phyloP scores from a whole-genome alignment of 2,329 filamentous ascomycete species.

The Madurella fahalii region DNA sequence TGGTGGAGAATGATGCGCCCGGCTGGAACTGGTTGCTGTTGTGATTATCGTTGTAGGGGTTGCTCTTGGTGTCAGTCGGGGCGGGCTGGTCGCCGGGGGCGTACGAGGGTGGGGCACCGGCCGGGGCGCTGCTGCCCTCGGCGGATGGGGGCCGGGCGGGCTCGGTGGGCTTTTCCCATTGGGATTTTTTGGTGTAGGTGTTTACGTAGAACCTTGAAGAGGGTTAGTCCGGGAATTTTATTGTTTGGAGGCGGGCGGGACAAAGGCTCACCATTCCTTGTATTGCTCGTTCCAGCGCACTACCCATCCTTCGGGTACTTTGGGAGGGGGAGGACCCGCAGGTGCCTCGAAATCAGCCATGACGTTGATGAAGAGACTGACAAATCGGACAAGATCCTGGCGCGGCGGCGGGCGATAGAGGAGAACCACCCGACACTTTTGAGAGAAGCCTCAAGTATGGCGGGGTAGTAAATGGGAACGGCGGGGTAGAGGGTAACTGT shows the following conservation, averaged over 20 bases:
- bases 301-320: conserved; percentile 75
- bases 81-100: conserved; percentile 45
- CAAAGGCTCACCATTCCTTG: conserved; percentile 59
- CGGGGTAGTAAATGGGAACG: conserved; percentile 5
- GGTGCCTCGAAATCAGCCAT: conserved; percentile 56
- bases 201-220: conserved; percentile 82
- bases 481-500: conserved; percentile 3
- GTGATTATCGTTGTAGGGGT: conserved; percentile 26
- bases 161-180: conserved; percentile 80
- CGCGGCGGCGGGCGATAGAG: not conserved
- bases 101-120: conserved; percentile 67
- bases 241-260: not conserved
- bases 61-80: conserved; percentile 55
- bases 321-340: conserved; percentile 52
- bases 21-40: conserved; percentile 24
- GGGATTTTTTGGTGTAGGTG: conserved; percentile 78
- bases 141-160: conserved; percentile 51
- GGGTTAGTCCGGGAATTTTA: conserved; percentile 2
- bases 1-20: conserved; percentile 23
- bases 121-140: conserved; percentile 38
- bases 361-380: not conserved
- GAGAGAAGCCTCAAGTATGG: not conserved
- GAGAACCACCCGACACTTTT: not conserved
- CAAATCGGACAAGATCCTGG: not conserved
- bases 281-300: conserved; percentile 84